phyloP scores from a whole-genome alignment of 179 eudicot genomes.

The Amaranthus tricolor region DNA sequence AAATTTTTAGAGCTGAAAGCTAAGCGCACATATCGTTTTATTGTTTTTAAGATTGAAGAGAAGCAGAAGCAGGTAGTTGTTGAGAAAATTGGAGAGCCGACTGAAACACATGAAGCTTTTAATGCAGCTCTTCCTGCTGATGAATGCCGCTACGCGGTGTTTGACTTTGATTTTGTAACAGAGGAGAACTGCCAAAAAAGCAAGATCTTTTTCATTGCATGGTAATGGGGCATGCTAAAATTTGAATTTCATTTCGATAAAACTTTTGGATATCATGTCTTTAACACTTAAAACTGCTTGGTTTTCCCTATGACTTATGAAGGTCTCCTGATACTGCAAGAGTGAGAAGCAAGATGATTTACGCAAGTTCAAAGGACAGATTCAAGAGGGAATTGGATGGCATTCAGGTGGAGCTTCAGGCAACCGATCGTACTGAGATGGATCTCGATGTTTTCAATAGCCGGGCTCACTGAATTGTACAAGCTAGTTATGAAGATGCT shows the following conservation, averaged over 20 bases:
- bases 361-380: conserved; percentile 75
- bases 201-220: conserved; percentile 75
- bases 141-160: conserved; percentile 73
- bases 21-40: conserved; percentile 59
- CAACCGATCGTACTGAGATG: conserved; percentile 68
- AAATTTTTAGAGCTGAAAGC: conserved; percentile 67
- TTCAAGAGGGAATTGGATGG: conserved; percentile 81
- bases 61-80: conserved; percentile 59
- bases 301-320: conserved; percentile 3
- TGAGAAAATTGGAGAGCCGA: conserved; percentile 67
- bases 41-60: conserved; percentile 62
- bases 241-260: background rate
- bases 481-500: conserved; percentile 16
- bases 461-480: conserved; percentile 35
- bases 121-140: conserved; percentile 56
- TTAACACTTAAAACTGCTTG: background rate
- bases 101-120: conserved; percentile 55
- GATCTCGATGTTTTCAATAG: conserved; percentile 60
- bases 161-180: conserved; percentile 65
- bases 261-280: background rate
- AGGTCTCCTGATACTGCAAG: conserved; percentile 73
- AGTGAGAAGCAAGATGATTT: conserved; percentile 83
- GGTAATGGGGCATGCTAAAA: conserved; percentile 33
- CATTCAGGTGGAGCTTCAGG: conserved; percentile 74
- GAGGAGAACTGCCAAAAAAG: conserved; percentile 70